Evolutionary conservation across 805 yeast genomes (phyloP), one percentile per base, ranked within the genome.

Genomic region (Clavispora vitiphila): DNA sequence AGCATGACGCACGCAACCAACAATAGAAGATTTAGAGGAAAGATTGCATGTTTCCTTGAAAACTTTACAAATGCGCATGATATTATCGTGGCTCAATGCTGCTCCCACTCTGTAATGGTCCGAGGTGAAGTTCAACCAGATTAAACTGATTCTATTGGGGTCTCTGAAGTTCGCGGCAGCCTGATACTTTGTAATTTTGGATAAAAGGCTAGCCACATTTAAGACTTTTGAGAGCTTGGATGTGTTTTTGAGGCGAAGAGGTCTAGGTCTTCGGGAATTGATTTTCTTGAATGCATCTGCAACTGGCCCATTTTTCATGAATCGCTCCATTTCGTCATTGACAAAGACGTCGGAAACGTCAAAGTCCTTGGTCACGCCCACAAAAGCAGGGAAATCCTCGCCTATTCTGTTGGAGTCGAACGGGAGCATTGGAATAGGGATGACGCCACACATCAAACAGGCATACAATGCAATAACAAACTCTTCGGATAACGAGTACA

Each of bases 21-120:
- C 71, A 6, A 93, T 69, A 0, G 96, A 83, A 31, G 79, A 77
- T 25, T 76, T 73, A 30, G 85, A 76, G 11, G 82, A 74, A 64
- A 93, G 71, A 46, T 87, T 91, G 55, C 96, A 86, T 0, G 98
- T 91, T 57, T 91, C 97, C 53, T 93, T 91, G 56, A 88, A 75
- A 16, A 86, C 85, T 54, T 90, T 88, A 62, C 97, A 89, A 60
- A 86, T 76, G 2, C 87, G 83, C 51, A 90, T 62, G 10, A 93
- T 66, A 38, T 78, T 75, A 31, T 72, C 65, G 57, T 86, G 93
- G 19, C 78, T 79, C 47, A 77, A 61, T 15, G 67, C 66, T 2
- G 76, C 74, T 0, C 84, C 86, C 0, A 77, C 71, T 42, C 85
- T 69, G 15, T 77, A 71, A 52, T 84, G 84, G 53, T 88, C 96